These are phyloP conservation scores for Harrya chromipes DNA, from an alignment of 768 basidiomycete genomes.

Conservation along the genomic window DNA sequence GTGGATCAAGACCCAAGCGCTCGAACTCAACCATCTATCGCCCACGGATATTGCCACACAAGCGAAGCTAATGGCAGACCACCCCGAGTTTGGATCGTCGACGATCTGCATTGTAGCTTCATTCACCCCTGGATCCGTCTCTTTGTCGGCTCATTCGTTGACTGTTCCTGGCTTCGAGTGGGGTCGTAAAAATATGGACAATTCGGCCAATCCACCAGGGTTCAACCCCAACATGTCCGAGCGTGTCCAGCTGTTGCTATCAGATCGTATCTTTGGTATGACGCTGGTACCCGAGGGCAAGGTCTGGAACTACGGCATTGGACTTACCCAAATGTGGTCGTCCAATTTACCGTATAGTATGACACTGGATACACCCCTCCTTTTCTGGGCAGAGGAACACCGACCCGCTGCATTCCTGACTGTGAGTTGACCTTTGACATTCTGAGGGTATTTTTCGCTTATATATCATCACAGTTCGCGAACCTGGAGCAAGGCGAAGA, in stretches of 20 bases:
- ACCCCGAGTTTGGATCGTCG: slow-evolving; percentile 91
- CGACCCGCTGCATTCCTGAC: slow-evolving; percentile 92
- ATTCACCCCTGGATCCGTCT: slow-evolving; percentile 98
- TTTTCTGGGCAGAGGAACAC: slow-evolving; percentile 97
- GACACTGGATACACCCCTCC: slow-evolving; percentile 85
- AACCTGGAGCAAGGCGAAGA: slow-evolving; percentile 88
- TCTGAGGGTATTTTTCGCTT: background rate
- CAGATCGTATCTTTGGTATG: slow-evolving; percentile 95
- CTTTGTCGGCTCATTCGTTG: slow-evolving; percentile 87
- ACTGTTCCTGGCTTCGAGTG: slow-evolving; percentile 95
- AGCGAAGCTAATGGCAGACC: slow-evolving; percentile 95
- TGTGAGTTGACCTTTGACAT: slow-evolving; percentile 42
- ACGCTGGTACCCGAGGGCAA: slow-evolving; percentile 91
- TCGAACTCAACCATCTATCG: slow-evolving; percentile 89
- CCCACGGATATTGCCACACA: slow-evolving; percentile 93
- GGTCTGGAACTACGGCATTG: slow-evolving; percentile 97
- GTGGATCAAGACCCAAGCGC: slow-evolving; percentile 95
- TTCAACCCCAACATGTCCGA: slow-evolving; percentile 99
- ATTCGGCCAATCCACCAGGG: slow-evolving; percentile 79
- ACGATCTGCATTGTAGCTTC: slow-evolving; percentile 93
- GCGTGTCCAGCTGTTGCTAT: slow-evolving; percentile 87
- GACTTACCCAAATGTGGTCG: slow-evolving; percentile 89
- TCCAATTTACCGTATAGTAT: slow-evolving; percentile 78
- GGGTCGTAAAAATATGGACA: slow-evolving; percentile 92
- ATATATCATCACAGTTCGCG: slow-evolving; percentile 59